Evolutionary conservation across 495 filamentous ascomycete genomes (phyloP), one percentile per base, ranked within the genome.

Genomic region (Neurospora sp.): DNA sequence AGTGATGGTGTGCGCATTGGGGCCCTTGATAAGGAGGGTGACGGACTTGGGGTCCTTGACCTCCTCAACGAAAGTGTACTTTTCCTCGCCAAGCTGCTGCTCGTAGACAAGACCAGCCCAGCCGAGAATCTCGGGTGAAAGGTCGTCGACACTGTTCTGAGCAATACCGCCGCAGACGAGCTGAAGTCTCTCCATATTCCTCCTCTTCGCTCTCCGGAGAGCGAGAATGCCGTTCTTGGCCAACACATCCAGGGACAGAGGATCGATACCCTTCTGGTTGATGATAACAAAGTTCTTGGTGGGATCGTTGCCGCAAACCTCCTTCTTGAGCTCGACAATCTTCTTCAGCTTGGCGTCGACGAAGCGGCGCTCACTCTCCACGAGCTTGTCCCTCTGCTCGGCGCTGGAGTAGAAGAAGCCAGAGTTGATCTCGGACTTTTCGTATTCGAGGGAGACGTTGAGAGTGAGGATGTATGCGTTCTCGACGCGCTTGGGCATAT

Each of bases 181-280:
- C 84, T 99, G 96, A 68, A 99, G 84, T 79, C 96, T 89, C 85
- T 99, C 96, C 96, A 99, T 99, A 83, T 99, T 99, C 79, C 96
- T 91, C 79, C 96, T 87, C 89, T 99, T 99, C 38, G 96, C 96
- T 81, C 96, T 87, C 74, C 96, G 89, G 72, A 99, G 88, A 69
- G 96, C 96, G 79, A 97, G 88, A 76, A 99, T 98, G 71, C 94
- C 94, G 79, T 99, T 98, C 89, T 98, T 99, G 69, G 94, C 94
- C 40, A 99, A 84, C 35, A 98, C 93, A 80, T 99, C 96, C 74
- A 99, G 85, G 71, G 94, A 97, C 69, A 98, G 85, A 20, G 96
- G 96, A 81, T 99, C 96, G 77, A 99, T 99, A 72, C 96, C 96
- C 85, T 99, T 99, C 84, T 98, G 96, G 86, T 99, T 99, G 81